Evolutionary conservation across 345 rosid species (phyloP), one percentile per base, ranked within the genome.

Genomic region (Boechera stricta): DNA sequence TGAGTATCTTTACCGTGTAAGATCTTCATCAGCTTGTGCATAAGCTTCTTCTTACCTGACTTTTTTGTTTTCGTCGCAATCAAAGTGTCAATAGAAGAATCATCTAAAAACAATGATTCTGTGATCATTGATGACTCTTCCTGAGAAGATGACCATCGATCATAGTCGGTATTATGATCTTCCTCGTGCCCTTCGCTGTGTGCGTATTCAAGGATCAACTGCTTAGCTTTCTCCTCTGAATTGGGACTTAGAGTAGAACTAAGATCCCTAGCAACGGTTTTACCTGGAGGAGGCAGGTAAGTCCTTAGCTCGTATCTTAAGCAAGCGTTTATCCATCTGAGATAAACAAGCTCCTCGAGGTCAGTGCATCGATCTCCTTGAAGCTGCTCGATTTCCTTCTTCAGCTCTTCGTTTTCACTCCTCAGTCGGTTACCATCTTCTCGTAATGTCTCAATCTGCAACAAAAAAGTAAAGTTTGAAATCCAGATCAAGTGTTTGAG

Each of bases 291-390:
- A 7, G 89, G 88, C 67, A 89, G 83, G 79, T 86, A 89, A 60
- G 90, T 86, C 41, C 97, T 84, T 71, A 95, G 81, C 85, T 95
- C 98, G 26, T 87, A 84, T 36, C 99, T 79, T 69, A 95, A 80
- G 73, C 99, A 95, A 67, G 99, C 98, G 16, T 95, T 95, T 51
- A 95, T 69, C 99, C 99, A 95, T 41, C 87, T 84, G 6, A 95
- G 92, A 76, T 95, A 95, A 55, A 92, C 98, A 5, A 90, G 73
- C 79, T 95, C 88, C 72, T 92, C 98, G 3, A 82, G 82, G 72
- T 91, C 94, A 63, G 80, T 65, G 42, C 90, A 90, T 76, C 96
- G 75, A 67, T 87, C 94, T 0, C 84, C 90, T 77, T 80, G 90
- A 38, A 90, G 94, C 76, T 78, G 86, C 77, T 89, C 98, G 8